Evolutionary conservation across 2,329 filamentous ascomycete genomes (phyloP).

Genomic region (Zopfia rhizophila): DNA sequence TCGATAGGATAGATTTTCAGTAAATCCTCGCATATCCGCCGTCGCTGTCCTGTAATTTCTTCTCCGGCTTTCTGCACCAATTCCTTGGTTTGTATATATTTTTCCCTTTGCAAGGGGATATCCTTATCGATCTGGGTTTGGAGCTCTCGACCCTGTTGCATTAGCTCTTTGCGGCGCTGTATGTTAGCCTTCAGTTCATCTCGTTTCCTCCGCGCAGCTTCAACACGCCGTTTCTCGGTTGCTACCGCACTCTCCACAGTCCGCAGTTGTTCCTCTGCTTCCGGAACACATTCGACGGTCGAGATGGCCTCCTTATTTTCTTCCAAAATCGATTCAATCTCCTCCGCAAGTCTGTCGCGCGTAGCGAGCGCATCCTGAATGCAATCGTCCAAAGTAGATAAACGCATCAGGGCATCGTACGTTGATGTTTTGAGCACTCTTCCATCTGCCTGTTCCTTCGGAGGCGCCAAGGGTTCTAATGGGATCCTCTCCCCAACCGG

Average conservation of each 20-base stretch:
- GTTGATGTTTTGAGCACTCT: slow-evolving; percentile 74
- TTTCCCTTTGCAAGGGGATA: slow-evolving; percentile 63
- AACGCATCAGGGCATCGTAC: slow-evolving; percentile 86
- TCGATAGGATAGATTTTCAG: slow-evolving; percentile 82
- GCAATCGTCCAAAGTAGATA: slow-evolving; percentile 88
- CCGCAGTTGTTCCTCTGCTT: slow-evolving; percentile 56
- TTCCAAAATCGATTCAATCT: slow-evolving; percentile 71
- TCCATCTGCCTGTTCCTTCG: slow-evolving; percentile 56
- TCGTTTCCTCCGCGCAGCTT: slow-evolving; percentile 69
- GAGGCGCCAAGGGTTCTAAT: slow-evolving; percentile 41
- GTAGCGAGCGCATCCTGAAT: slow-evolving; percentile 89
- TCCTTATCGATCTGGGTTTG: slow-evolving; percentile 70
- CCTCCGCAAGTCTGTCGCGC: slow-evolving; percentile 75
- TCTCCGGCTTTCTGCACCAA: slow-evolving; percentile 68
- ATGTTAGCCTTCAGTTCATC: slow-evolving; percentile 76
- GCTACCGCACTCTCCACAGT: slow-evolving; percentile 64
- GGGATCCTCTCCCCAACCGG: slow-evolving; percentile 56
- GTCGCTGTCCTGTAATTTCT: slow-evolving; percentile 83
- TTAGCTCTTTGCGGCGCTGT: slow-evolving; percentile 71
- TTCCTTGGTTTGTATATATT: slow-evolving; percentile 62
- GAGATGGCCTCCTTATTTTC: slow-evolving; percentile 51
- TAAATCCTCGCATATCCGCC: slow-evolving; percentile 88
- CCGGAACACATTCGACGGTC: slow-evolving; percentile 50
- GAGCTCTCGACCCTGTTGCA: slow-evolving; percentile 69
- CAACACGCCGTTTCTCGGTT: slow-evolving; percentile 73